phyloP scores from a whole-genome alignment of 1,139 yeast species.

The Waltiozyma solani region DNA sequence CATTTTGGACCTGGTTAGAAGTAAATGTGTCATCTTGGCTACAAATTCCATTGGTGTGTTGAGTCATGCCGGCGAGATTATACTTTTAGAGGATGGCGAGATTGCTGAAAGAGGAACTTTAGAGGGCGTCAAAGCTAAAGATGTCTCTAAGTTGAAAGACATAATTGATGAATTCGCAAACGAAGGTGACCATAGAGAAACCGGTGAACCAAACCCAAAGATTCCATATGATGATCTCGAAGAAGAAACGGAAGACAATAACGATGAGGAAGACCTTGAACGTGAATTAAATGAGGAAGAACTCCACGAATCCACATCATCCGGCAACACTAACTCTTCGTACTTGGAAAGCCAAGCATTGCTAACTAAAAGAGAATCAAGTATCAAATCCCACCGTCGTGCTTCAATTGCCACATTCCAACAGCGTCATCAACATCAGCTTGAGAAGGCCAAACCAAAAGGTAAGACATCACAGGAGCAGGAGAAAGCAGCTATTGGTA shows the following conservation, averaged over 20 bases:
- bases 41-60: conserved; percentile 75
- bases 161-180: conserved; percentile 51
- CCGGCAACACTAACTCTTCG: background rate
- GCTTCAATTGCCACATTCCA: conserved; percentile 51
- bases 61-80: conserved; percentile 52
- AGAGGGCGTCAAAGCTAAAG: conserved; percentile 36
- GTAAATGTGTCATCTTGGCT: conserved; percentile 65
- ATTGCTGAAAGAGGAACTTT: conserved; percentile 48
- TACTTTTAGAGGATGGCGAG: conserved; percentile 49
- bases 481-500: conserved; percentile 45
- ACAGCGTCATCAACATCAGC: conserved; percentile 18
- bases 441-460: conserved; percentile 14
- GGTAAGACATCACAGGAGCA: conserved; percentile 27
- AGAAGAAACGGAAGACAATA: conserved; percentile 4
- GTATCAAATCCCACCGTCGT: conserved; percentile 26
- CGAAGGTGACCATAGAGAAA: conserved; percentile 4
- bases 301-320: background rate
- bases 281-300: conserved; percentile 1
- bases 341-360: conserved; percentile 5
- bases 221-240: too few relatives aligned
- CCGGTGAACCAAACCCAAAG: too few relatives aligned
- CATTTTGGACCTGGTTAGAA: conserved; percentile 56
- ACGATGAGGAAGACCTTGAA: conserved; percentile 5
- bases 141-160: conserved; percentile 36
- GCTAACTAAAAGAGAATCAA: conserved; percentile 33